Base-by-base conservation (phyloP, 108 stramenopile genomes). In the Conticribra weissflogii region DNA sequence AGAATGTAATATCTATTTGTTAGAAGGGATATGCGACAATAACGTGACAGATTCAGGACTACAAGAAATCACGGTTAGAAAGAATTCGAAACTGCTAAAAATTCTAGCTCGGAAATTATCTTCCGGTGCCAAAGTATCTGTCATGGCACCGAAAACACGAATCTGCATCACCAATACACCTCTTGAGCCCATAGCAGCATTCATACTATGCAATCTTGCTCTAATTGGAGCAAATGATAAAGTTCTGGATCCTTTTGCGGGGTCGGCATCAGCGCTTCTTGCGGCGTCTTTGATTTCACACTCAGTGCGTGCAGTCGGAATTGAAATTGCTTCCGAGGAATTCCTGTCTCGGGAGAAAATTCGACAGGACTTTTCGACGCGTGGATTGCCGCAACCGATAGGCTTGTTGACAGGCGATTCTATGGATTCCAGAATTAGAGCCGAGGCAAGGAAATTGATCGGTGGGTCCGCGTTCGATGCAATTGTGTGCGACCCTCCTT, bases 401-500 rank as follows among this genome's bases (percentile, higher is more conserved):
- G 79, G 77, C 12, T 44, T 93, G 3, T 61, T 93, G 19, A 51
- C 76, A 12, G 92, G 92, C 0, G 86, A 90, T 69, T 51, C 76
- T 22, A 66, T 78, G 62, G 63, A 68, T 18, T 1, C 0, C n/a
- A 33, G 12, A 1, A 52, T 84, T 12, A 82, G 92, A 66, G 68
- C 80, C 9, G 45, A 81, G 32, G 88, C 91, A 9, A 54, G 74
- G 56, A 59, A 31, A 32, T 74, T 79, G 3, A 75, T 83, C 45
- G 76, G 73, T 0, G 54, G 33, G 4, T 41, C 50, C 23, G 73
- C 79, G 41, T 93, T 93, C 71, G 92, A 93, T 76, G 70, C 56
- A 24, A 90, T 88, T 53, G 62, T 93, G 32, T 84, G 88, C 1
- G 92, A 93, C 76, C 88, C 89, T 24, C 92, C 92, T 3, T 93